Evolutionary conservation across 2,329 filamentous ascomycete genomes (phyloP).

Genomic region (Apiospora phragmitis): DNA sequence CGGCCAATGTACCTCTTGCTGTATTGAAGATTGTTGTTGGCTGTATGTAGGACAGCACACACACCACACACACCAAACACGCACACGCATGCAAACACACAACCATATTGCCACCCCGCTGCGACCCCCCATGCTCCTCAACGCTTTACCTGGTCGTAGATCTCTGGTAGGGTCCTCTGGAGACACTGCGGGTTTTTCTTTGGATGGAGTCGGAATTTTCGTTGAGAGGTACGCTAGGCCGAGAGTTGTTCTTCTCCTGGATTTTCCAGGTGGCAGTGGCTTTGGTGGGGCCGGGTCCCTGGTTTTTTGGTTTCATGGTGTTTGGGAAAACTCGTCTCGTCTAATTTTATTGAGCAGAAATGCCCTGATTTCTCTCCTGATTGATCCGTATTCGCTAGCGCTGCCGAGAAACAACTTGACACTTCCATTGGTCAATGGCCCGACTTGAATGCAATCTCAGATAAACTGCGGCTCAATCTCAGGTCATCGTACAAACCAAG

Average conservation of each 20-base stretch:
- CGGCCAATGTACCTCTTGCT: neutral
- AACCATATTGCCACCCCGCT: neutral
- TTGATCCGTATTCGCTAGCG: neutral
- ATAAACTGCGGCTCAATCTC: conserved; percentile 7
- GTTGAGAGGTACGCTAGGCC: conserved; percentile 2
- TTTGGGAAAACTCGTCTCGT: neutral
- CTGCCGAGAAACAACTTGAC: neutral
- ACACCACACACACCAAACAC: no score
- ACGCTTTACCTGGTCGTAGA: conserved; percentile 7
- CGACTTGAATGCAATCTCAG: neutral
- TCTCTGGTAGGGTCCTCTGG: neutral
- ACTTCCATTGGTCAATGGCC: neutral
- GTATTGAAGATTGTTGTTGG: no score
- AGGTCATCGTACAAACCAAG: neutral
- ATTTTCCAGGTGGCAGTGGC: neutral
- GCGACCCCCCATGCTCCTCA: conserved; percentile 4
- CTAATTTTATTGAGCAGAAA: neutral
- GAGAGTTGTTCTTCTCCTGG: neutral
- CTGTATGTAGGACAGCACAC: no score
- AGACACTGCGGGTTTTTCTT: neutral
- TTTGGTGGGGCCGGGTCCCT: neutral
- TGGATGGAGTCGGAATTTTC: conserved; percentile 3
- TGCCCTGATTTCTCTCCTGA: neutral
- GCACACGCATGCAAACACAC: neutral
- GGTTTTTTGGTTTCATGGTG: neutral